phyloP scores from a whole-genome alignment of 2,329 filamentous ascomycete genomes.

The Bipolaris sorokiniana region DNA sequence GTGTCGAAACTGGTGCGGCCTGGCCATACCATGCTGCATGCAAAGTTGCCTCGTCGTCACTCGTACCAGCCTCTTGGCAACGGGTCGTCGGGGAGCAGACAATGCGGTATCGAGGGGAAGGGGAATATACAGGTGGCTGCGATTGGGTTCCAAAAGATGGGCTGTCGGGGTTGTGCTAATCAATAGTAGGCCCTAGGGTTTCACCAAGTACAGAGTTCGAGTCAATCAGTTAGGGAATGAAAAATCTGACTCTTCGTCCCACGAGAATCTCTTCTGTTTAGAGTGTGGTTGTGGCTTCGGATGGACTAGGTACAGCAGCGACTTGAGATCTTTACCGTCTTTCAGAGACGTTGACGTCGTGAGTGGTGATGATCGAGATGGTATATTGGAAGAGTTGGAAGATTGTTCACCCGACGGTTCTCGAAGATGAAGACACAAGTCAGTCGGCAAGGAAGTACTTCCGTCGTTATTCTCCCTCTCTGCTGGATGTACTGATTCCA shows the following conservation, averaged over 20 bases:
- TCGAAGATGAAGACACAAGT: slow-evolving; percentile 35
- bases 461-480: slow-evolving; percentile 18
- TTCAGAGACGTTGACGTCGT: slow-evolving; percentile 2
- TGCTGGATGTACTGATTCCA: not conserved
- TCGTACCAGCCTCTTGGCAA: not conserved
- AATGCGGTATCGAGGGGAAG: no score
- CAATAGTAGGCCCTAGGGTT: no score
- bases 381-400: slow-evolving; percentile 41
- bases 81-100: no score
- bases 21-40: slow-evolving; percentile 2
- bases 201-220: no score
- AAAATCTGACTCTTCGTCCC: no score
- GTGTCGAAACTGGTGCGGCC: not conserved
- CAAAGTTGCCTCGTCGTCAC: slow-evolving; percentile 6
- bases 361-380: slow-evolving; percentile 13
- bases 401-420: slow-evolving; percentile 43
- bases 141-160: no score
- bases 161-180: no score
- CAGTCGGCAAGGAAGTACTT: slow-evolving; percentile 36
- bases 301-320: slow-evolving; percentile 12
- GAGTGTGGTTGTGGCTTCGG: slow-evolving; percentile 4
- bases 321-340: slow-evolving; percentile 20
- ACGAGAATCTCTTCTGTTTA: no score
- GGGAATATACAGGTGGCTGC: no score
- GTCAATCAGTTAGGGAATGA: no score